phyloP scores from a whole-genome alignment of 306 rosid species.

The Delonix regia region DNA sequence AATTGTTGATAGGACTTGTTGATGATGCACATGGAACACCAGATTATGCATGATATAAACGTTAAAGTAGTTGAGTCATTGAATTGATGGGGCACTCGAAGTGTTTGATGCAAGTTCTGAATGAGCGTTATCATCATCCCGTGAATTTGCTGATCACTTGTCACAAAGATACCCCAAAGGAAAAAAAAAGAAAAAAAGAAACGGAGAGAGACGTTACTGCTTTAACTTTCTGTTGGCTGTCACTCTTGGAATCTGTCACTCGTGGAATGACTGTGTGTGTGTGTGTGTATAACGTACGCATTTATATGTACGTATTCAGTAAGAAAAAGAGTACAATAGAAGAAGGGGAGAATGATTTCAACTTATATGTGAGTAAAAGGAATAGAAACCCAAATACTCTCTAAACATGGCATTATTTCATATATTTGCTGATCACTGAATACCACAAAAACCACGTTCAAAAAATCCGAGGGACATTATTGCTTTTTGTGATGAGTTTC shows the following conservation, averaged over 20 bases:
- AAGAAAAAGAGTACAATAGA: neutral
- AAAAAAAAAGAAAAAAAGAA: too few relatives aligned
- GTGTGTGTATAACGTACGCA: conserved; percentile 37
- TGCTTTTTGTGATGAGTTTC: conserved; percentile 28
- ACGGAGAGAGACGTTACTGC: too few relatives aligned
- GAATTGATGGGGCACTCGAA: neutral
- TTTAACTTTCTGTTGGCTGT: neutral
- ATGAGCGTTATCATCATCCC: neutral
- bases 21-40: neutral
- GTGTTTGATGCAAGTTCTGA: conserved; percentile 48
- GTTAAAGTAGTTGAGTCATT: neutral
- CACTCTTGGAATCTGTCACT: conserved; percentile 5
- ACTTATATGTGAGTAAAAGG: conserved; percentile 32
- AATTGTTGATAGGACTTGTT: too few relatives aligned
- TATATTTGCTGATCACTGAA: neutral
- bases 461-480: conserved; percentile 21
- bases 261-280: conserved; percentile 22
- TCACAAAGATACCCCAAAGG: too few relatives aligned
- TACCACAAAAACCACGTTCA: conserved; percentile 9
- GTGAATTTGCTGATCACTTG: neutral
- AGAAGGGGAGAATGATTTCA: conserved; percentile 13
- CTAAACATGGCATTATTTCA: neutral
- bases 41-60: neutral
- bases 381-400: conserved; percentile 43
- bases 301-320: neutral